Evolutionary conservation across 2,329 filamentous ascomycete species (phyloP), one percentile per base, ranked within the genome.

Genomic region (Capronia americana): DNA sequence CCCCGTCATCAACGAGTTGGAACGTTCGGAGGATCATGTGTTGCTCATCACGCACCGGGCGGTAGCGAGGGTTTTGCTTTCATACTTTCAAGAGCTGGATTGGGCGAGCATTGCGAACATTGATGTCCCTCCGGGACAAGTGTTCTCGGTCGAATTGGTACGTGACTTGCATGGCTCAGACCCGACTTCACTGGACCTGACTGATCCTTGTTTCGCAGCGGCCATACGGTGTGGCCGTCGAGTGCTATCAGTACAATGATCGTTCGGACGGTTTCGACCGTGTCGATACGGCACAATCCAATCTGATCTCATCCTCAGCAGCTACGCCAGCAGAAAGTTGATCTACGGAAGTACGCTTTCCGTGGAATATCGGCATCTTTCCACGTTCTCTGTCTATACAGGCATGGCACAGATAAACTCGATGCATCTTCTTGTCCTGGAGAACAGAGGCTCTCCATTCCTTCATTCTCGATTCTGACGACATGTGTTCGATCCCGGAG

Each of bases 171-270:
- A n/a, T 32, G 17, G 38, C 32, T 38, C 26, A 28, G 26, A 28
- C 32, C 41, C 17, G 32, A 44, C 30, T 23, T 32, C 14, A 8
- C n/a, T 64, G 26, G 26, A 51, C 10, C 10, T n/a, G 55, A 5
- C 20, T 57, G 54, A 32, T 59, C 65, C 57, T 12, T 24, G 48
- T 24, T 51, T 12, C 66, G 57, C 61, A 80, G 68, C 97, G 97
- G 83, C 95, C 95, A 0, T 99, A 99, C 72, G 95, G 95, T 11
- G 93, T 97, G 65, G 94, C 96, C 69, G 97, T 98, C 81, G 94
- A 96, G 77, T 93, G 92, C 0, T 98, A 96, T 83, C 87, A 88
- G 68, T 98, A 97, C 81, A 91, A 97, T 75, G 54, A 57, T 3
- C 48, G 41, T 28, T 28, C 26, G 26, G 26, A 28, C 26, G 5